Evolutionary conservation across 1,139 yeast species (phyloP), one percentile per base, ranked within the genome.

Genomic region (Yamadazyma diospyri): DNA sequence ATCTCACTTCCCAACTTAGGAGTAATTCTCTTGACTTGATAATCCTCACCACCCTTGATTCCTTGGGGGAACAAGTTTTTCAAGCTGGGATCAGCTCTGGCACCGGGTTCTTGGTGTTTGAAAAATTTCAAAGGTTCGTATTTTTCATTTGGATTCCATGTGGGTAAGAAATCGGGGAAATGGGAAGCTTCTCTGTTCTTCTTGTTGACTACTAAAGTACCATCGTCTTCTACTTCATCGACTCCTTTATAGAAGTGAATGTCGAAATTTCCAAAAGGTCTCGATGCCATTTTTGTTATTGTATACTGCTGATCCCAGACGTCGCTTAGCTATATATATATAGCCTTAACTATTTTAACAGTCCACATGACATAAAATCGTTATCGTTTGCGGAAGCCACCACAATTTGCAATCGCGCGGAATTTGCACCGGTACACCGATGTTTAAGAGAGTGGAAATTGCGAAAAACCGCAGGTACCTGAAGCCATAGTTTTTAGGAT

Each of bases 1-100:
- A 81, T 57, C 50, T 75, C 82, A 12, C 78, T 61, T n/a, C 88
- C 88, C 36, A 81, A 59, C 50, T 75, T 77, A 27, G 87, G 87
- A 7, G 81, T 71, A 38, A 77, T 49, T 28, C 55, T 58, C 41
- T 61, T 64, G 21, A 55, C 45, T 20, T 53, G 57, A 29, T 51
- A 46, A 15, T 51, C 45, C 12, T 9, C 23, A 11, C 46, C 46
- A 13, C 42, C 53, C 5, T 4, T 9, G n/a, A 26, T 10, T 16
- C 19, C 20, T 23, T 53, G 44, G 2, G 69, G 66, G 46, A 77
- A 68, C 37, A 80, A 63, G 41, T 66, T 68, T 23, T 65, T 62
- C 39, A 73, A 68, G 2, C 56, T 46, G 9, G 76, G 71, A 45
- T 78, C 80, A 8, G 80, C 86, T 38, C 65, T 59, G 20, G 59